phyloP scores from a whole-genome alignment of 2,329 filamentous ascomycete species.

The Pseudogymnoascus sp. region DNA sequence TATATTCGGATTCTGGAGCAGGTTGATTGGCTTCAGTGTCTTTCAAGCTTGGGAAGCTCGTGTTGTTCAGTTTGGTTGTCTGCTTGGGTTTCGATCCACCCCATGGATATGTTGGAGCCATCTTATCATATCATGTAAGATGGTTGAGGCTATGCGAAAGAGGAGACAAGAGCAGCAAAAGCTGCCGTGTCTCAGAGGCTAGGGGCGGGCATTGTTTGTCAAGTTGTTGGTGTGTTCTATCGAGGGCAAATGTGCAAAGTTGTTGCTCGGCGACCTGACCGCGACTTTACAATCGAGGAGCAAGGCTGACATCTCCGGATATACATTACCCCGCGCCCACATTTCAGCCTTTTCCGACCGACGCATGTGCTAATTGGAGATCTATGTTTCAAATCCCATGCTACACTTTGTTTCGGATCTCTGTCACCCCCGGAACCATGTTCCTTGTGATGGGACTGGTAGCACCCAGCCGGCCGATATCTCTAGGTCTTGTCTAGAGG shows the following conservation, averaged over 20 bases:
- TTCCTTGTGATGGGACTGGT: neutral
- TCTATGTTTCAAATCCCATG: neutral
- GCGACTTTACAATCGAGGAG: constrained; percentile 6
- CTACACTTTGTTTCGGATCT: neutral
- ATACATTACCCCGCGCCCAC: constrained; percentile 6
- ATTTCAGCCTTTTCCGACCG: constrained; percentile 8
- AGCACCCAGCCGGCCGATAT: neutral
- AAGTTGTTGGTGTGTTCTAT: constrained; percentile 4
- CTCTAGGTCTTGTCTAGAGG: neutral
- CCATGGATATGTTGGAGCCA: constrained; percentile 29
- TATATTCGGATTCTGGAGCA: constrained; percentile 55
- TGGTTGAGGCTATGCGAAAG: constrained; percentile 1
- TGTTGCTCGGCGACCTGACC: constrained; percentile 7
- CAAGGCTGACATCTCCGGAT: constrained; percentile 3
- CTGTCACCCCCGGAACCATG: neutral
- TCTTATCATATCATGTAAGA: constrained; percentile 14
- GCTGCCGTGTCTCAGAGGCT: constrained; percentile 3
- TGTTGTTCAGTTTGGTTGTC: constrained; percentile 32
- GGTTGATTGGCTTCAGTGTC: constrained; percentile 31
- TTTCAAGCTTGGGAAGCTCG: constrained; percentile 46
- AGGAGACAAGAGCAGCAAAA: constrained; percentile 7
- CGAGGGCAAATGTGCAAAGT: constrained; percentile 1
- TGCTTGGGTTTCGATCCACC: constrained; percentile 18
- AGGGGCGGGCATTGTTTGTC: neutral
- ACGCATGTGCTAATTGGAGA: neutral